Evolutionary conservation across 352 stramenopile species (phyloP), one percentile per base, ranked within the genome.

Genomic region (Globisporangium polare): DNA sequence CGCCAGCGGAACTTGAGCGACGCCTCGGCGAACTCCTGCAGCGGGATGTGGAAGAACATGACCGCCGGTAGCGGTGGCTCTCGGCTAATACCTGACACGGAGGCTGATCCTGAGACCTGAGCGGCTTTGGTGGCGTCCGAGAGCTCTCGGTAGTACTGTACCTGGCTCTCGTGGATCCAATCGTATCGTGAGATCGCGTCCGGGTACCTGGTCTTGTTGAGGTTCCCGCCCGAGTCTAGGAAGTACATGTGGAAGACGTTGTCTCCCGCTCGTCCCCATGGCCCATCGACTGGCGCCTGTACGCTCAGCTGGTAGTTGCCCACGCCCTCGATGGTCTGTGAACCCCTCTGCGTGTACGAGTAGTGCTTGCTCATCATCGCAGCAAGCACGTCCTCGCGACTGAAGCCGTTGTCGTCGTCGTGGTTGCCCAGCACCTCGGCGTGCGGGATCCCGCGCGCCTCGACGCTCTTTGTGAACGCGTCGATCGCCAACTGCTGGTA

Each of bases 241-340:
- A 90, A 89, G 69, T 90, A 90, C 78, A 90, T 85, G 31, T 74
- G 77, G 37, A 89, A 82, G 3, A 86, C 77, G 10, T 63, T 73
- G 0, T 43, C 52, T 0, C 75, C 69, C 17, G 60, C 31, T 0
- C 55, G 13, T 0, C 78, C 76, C 78, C 80, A 86, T 0, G 72
- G 29, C 5, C 76, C 80, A 27, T 68, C 55, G 0, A 41, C 31
- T 5, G 80, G 80, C 27, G 77, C 77, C 17, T 78, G 52, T 1
- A 89, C 52, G 35, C 69, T 73, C 9, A 91, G 53, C 41, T 84
- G 67, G 61, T 88, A 91, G 69, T 91, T 89, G 33, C 79, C 79
- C 5, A 87, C 79, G 26, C 79, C 82, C 3, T 73, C 75, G 39
- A 91, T 69, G 5, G 72, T 54, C 12, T 46, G 31, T 9, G 78